These are phyloP conservation scores for Eimeria sp. DNA, from an alignment of 169 alveolate genomes.

Conservation along the genomic window DNA sequence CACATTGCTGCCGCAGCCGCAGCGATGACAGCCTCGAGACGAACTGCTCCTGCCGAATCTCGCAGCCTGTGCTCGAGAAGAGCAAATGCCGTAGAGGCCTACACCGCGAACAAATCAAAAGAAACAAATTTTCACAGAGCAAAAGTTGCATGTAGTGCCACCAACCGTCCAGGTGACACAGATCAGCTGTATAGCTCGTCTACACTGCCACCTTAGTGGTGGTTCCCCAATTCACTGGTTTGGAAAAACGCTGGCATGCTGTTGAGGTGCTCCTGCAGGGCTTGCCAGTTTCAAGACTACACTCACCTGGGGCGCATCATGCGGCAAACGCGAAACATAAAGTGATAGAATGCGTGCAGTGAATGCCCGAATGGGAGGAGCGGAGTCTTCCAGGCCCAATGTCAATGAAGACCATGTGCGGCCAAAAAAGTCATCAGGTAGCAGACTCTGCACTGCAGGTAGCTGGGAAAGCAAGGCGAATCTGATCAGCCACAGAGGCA, in stretches of 20 bases:
- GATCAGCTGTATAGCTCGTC: not conserved
- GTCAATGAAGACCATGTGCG: slow-evolving; percentile 36
- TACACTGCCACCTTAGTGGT: slow-evolving; percentile 20
- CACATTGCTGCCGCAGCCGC: slow-evolving; percentile 65
- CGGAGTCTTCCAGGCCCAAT: slow-evolving; percentile 48
- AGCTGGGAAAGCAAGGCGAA: slow-evolving; percentile 61
- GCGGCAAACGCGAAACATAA: slow-evolving; percentile 41
- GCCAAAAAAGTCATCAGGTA: slow-evolving; percentile 38
- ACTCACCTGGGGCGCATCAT: slow-evolving; percentile 49
- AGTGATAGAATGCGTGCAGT: slow-evolving; percentile 49
- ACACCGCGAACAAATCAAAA: not conserved
- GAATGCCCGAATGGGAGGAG: slow-evolving; percentile 56
- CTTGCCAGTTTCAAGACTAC: not conserved
- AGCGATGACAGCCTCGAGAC: slow-evolving; percentile 61
- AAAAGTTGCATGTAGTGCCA: not conserved
- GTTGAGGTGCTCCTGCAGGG: not conserved
- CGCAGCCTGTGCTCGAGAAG: slow-evolving; percentile 62
- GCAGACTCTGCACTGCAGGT: slow-evolving; percentile 62
- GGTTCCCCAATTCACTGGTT: not conserved
- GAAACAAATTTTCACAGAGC: not conserved
- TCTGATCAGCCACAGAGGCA: slow-evolving; percentile 11
- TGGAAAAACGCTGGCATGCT: not conserved
- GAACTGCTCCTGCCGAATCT: slow-evolving; percentile 43
- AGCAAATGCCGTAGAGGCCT: slow-evolving; percentile 24
- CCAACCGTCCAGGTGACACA: not conserved